A percentile compares a stretch with the other conserved stretches of the same genome.
These are phyloP conservation scores for Pisolithus orientalis DNA, from an alignment of 768 basidiomycete species.

Conservation along the genomic window DNA sequence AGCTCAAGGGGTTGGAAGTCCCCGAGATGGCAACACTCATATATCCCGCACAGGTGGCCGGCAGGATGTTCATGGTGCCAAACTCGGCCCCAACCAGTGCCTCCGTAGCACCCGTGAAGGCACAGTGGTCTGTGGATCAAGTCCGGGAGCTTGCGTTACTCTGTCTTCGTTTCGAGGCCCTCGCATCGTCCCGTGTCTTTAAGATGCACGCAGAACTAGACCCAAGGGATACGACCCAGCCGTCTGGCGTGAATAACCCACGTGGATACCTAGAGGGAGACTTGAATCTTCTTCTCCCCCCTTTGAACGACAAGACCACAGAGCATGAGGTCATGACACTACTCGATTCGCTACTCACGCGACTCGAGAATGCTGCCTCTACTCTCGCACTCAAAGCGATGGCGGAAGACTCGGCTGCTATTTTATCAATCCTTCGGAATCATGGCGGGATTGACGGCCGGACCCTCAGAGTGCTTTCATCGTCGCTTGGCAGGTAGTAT, in stretches of 20 bases:
- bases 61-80: constrained; percentile 57
- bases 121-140: constrained; percentile 69
- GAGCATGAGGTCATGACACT: constrained; percentile 68
- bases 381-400: constrained; percentile 16
- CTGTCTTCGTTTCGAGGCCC: constrained; percentile 74
- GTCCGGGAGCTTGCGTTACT: constrained; percentile 67
- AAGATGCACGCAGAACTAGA: constrained; percentile 39
- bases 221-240: constrained; percentile 27
- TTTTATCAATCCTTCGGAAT: constrained; percentile 32
- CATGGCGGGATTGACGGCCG: constrained; percentile 40
- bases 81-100: constrained; percentile 12
- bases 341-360: constrained; percentile 68
- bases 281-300: constrained; percentile 58
- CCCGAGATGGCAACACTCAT: constrained; percentile 83
- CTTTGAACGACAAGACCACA: constrained; percentile 59
- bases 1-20: constrained; percentile 90
- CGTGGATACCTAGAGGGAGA: constrained; percentile 47
- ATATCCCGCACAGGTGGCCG: constrained; percentile 69
- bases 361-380: constrained; percentile 69
- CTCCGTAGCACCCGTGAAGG: constrained; percentile 25
- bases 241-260: constrained; percentile 15
- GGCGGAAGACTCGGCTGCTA: constrained; percentile 14
- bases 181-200: constrained; percentile 60
- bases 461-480: constrained; percentile 40
- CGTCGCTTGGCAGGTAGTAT: constrained; percentile 22